A percentile compares a stretch with the other conserved stretches of the same genome.
These are phyloP conservation scores for Backusella tuberculispora DNA, from an alignment of 192 early-diverging fungal genomes.

Conservation along the genomic window DNA sequence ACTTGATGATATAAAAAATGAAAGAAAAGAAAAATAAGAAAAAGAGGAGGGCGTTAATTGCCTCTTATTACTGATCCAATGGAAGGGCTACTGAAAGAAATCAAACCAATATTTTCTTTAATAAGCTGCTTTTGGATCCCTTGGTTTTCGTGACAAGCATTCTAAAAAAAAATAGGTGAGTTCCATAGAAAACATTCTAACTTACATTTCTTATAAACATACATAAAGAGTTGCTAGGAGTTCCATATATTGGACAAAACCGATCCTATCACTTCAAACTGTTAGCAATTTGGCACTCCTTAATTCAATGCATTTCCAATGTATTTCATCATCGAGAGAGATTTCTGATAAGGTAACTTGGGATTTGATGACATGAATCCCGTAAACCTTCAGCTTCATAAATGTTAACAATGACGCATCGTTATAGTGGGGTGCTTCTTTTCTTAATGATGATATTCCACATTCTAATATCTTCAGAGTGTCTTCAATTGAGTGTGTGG, in stretches of 20 bases:
- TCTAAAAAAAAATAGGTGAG: slow-evolving; percentile 19
- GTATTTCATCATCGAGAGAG: slow-evolving; percentile 12
- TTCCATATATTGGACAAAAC: slow-evolving; percentile 15
- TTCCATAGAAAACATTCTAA: slow-evolving; percentile 11
- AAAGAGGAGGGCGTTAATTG: neutral
- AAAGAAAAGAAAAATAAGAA: slow-evolving; percentile 7
- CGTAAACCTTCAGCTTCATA: slow-evolving; percentile 13
- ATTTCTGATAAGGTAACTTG: slow-evolving; percentile 20
- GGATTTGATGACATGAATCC: slow-evolving; percentile 11
- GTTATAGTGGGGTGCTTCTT: slow-evolving; percentile 1
- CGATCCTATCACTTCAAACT: slow-evolving; percentile 5
- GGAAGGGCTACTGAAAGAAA: slow-evolving; percentile 18
- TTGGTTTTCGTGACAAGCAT: slow-evolving; percentile 12
- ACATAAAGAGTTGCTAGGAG: slow-evolving; percentile 17
- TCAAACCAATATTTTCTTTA: slow-evolving; percentile 17
- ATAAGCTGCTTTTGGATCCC: slow-evolving; percentile 12
- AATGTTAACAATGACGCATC: slow-evolving; percentile 16
- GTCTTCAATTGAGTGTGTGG: slow-evolving; percentile 15
- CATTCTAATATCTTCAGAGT: slow-evolving; percentile 19
- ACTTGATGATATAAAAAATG: slow-evolving; percentile 17
- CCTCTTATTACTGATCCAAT: slow-evolving; percentile 14
- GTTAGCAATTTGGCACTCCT: slow-evolving; percentile 3
- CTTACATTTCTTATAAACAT: slow-evolving; percentile 18
- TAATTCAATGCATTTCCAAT: slow-evolving; percentile 14
- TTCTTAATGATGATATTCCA: slow-evolving; percentile 16